Evolutionary conservation across 2,329 filamentous ascomycete genomes (phyloP).

Genomic region (Lizonia empirigonia): DNA sequence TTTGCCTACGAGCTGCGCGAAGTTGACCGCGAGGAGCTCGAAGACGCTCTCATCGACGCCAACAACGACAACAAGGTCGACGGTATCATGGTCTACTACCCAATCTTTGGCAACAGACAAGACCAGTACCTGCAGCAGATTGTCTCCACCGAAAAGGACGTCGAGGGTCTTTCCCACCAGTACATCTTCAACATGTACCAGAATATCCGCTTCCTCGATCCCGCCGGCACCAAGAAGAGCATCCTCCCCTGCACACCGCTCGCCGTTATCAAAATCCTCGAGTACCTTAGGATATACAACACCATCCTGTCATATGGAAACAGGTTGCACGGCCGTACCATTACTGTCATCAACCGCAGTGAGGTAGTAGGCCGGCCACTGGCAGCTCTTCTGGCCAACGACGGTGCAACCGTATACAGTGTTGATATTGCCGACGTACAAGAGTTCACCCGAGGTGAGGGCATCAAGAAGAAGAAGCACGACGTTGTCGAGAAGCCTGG

Average conservation of each 20-base stretch:
- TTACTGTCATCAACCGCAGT: conserved; percentile 94
- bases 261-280: conserved; percentile 94
- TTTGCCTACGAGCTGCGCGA: conserved; percentile 86
- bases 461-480: conserved; percentile 83
- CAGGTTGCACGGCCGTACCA: conserved; percentile 87
- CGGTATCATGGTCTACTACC: conserved; percentile 97
- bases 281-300: conserved; percentile 96
- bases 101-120: conserved; percentile 88
- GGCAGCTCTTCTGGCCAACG: conserved; percentile 91
- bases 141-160: conserved; percentile 87
- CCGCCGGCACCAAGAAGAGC: conserved; percentile 79
- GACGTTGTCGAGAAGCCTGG: conserved; percentile 83
- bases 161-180: conserved; percentile 90
- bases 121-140: conserved; percentile 97
- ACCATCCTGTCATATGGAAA: conserved; percentile 91
- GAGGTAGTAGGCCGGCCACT: conserved; percentile 95
- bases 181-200: conserved; percentile 99
- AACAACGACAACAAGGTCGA: conserved; percentile 80
- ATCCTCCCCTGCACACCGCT: conserved; percentile 95
- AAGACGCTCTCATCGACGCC: conserved; percentile 84
- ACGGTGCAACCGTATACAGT: conserved; percentile 93
- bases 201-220: conserved; percentile 93
- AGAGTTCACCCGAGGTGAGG: conserved; percentile 86
- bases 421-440: conserved; percentile 92
- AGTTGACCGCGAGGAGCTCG: conserved; percentile 84